Evolutionary conservation across 1,284 basidiomycete species (phyloP).

Genomic region (Leucocoprinus gongylophorus): DNA sequence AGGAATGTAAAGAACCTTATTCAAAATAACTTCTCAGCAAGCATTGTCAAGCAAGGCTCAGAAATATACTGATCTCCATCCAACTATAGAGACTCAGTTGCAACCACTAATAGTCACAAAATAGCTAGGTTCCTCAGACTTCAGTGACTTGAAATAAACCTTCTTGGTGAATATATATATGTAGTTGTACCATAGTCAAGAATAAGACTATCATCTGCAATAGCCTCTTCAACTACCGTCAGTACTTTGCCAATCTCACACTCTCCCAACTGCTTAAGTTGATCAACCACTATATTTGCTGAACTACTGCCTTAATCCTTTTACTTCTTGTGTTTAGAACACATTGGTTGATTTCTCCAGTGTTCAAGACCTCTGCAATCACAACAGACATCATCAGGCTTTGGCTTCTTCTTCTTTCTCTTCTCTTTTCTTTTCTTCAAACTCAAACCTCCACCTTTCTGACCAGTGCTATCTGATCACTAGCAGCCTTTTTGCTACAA

Average conservation of each 20-base stretch:
- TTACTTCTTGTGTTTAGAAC: background rate
- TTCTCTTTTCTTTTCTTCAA: no score
- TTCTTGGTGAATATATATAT: no score
- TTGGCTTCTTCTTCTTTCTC: background rate
- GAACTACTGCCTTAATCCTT: no score
- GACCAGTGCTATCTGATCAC: no score
- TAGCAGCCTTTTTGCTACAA: no score
- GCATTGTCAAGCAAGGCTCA: background rate
- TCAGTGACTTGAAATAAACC: no score
- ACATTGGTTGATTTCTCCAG: no score
- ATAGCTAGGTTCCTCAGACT: background rate
- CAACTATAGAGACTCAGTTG: conserved; percentile 4
- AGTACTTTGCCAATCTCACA: background rate
- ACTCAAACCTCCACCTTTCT: no score
- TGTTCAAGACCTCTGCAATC: background rate
- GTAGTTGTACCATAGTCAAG: background rate
- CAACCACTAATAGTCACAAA: conserved; percentile 9
- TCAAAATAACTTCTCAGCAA: background rate
- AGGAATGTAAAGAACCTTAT: conserved; percentile 9
- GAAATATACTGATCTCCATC: conserved; percentile 7
- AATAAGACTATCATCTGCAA: background rate
- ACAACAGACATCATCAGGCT: background rate
- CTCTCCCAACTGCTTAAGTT: background rate
- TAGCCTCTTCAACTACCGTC: background rate
- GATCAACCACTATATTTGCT: background rate